Evolutionary conservation across 2,329 filamentous ascomycete genomes (phyloP), one percentile per base, ranked within the genome.

Genomic region (Colletotrichum sublineola): DNA sequence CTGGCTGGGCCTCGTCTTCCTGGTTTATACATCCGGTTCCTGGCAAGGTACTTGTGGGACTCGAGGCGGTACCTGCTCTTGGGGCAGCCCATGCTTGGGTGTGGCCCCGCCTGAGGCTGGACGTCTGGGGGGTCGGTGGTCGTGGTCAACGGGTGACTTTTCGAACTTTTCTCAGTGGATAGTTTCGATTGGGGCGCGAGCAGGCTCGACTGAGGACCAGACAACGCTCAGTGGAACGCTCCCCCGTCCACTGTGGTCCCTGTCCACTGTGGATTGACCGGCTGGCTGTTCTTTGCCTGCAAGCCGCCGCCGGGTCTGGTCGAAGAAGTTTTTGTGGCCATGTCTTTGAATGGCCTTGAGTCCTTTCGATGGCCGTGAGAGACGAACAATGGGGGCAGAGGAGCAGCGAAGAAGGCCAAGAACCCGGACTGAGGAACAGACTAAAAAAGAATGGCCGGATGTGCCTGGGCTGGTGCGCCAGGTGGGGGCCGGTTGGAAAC

Each of bases 161-260:
- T 73, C 46, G 70, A 73, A 65, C 66, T 73, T 73, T 73, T 72
- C 69, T 69, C 70, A 73, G 70, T 70, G 70, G 66, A 72, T 66
- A 65, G 66, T 72, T 72, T 72, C 69, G 53, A 69, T 72, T 72
- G 69, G 66, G 69, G 68, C 66, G 60, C 46, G 48, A 66, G 48
- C 69, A 60, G 69, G 69, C 69, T 69, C 60, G 55, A 65, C 69
- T 66, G 56, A 61, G 69, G 61, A 69, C 69, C 69, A 69, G 55
- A 65, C 31, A 44, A 55, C 46, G 66, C 66, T 60, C 40, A 64
- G 69, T 69, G 69, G 69, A 69, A 48, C 53, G 31, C 15, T 44
- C 42, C 44, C 44, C 20, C 44, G 44, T 20, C 69, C 60, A 69
- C 40, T 55, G 55, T 72, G 60, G 38, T 33, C 55, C 55, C 33